Conservation (phyloP, 2,329 filamentous ascomycete genomes). For the Diaporthe ilicicola region DNA sequence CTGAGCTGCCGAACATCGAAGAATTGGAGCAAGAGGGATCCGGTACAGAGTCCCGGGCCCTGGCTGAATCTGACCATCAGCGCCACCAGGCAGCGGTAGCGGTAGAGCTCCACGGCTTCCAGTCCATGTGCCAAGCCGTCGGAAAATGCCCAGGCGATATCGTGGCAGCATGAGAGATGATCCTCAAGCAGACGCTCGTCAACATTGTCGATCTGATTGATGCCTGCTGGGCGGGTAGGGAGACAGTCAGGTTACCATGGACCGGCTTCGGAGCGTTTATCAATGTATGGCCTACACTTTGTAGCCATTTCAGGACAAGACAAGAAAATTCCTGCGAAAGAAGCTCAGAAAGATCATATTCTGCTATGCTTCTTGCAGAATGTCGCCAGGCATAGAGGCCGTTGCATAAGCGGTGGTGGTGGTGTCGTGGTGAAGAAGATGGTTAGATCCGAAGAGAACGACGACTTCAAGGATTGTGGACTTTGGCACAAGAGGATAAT, state of each 20-base stretch:
- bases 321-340: background rate
- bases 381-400: background rate
- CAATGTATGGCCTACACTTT: background rate
- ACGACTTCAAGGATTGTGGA: background rate
- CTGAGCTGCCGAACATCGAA: background rate
- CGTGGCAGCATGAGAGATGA: background rate
- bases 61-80: background rate
- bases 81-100: background rate
- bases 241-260: background rate
- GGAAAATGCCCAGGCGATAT: background rate
- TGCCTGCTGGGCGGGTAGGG: background rate
- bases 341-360: background rate
- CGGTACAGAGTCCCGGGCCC: background rate
- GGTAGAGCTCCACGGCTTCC: constrained; percentile 1
- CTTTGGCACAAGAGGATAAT: background rate
- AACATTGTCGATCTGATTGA: constrained; percentile 18
- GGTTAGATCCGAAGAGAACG: background rate
- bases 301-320: background rate
- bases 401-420: no score
- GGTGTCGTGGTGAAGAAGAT: background rate
- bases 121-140: background rate
- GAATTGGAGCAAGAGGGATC: background rate
- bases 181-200: constrained; percentile 1
- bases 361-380: background rate
- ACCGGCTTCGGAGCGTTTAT: background rate